Percentiles rank a stretch among this genome's conserved stretches.
Evolutionary conservation across 2,329 filamentous ascomycete species (phyloP).

Genomic region (Endoconidiophora laricicola): DNA sequence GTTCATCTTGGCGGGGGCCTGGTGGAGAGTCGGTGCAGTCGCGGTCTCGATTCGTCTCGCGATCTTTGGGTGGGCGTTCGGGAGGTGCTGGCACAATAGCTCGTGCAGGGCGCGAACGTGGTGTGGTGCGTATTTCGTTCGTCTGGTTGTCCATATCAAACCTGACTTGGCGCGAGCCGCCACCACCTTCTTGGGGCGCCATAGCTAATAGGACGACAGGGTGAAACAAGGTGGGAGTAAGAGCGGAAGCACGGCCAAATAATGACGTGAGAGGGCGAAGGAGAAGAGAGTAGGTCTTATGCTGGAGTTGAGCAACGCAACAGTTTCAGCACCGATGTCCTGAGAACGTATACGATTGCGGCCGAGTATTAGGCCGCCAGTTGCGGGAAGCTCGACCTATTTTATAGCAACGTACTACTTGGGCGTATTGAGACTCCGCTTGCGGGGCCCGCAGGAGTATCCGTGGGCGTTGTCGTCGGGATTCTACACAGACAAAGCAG

Average conservation of each 20-base stretch:
- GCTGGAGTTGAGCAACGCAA: too few species aligned
- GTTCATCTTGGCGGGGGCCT: constrained; percentile 6
- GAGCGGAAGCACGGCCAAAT: not conserved
- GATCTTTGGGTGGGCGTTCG: constrained; percentile 1
- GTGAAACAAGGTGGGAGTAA: not conserved
- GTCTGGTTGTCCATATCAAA: constrained; percentile 4
- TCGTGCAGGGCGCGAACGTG: not conserved
- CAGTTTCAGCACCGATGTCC: too few species aligned
- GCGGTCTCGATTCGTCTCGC: not conserved
- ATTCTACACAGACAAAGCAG: too few species aligned
- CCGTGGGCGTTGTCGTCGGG: too few species aligned
- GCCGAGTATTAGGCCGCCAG: too few species aligned
- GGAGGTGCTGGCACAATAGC: not conserved
- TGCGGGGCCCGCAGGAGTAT: too few species aligned
- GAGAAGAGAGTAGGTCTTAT: too few species aligned
- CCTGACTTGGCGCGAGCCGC: constrained; percentile 4
- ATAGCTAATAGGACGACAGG: too few species aligned
- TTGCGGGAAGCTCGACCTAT: too few species aligned
- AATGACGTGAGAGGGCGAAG: not conserved
- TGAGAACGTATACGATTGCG: too few species aligned
- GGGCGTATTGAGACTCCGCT: too few species aligned
- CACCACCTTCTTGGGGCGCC: not conserved
- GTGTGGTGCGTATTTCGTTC: not conserved
- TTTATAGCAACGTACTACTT: too few species aligned
- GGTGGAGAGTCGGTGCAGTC: constrained; percentile 2